A percentile compares a stretch with the other conserved stretches of the same genome.
phyloP scores from a whole-genome alignment of 2,329 filamentous ascomycete genomes.

The Huntiella omanensis region DNA sequence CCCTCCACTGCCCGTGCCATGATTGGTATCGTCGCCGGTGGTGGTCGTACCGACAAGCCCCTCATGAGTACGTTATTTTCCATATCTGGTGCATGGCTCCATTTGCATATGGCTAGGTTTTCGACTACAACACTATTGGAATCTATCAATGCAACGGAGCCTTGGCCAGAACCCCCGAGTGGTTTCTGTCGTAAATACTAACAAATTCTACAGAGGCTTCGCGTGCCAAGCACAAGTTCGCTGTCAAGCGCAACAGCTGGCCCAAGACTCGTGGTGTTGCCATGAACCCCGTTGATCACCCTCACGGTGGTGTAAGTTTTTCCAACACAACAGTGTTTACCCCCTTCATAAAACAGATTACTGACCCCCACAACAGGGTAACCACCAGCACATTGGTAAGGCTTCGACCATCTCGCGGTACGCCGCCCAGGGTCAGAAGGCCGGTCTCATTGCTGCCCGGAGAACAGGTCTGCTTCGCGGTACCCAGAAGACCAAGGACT shows the following conservation, averaged over 20 bases:
- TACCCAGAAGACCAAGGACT: slow-evolving; percentile 99
- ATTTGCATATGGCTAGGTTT: background rate
- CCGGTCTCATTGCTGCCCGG: slow-evolving; percentile 98
- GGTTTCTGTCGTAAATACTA: slow-evolving; percentile 4
- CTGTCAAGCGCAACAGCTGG: slow-evolving; percentile 99
- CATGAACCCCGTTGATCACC: slow-evolving; percentile 99
- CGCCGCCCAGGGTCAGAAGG: slow-evolving; percentile 97
- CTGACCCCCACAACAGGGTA: slow-evolving; percentile 50
- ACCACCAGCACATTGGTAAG: slow-evolving; percentile 99
- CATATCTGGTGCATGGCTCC: background rate
- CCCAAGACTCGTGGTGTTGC: slow-evolving; percentile 99
- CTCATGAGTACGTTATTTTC: slow-evolving; percentile 54
- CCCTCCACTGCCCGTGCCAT: slow-evolving; percentile 85
- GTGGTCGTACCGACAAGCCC: slow-evolving; percentile 99
- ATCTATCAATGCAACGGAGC: slow-evolving; percentile 14
- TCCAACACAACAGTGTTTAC: background rate
- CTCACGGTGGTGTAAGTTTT: slow-evolving; percentile 66
- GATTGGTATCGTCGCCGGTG: slow-evolving; percentile 98
- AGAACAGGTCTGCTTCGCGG: slow-evolving; percentile 99
- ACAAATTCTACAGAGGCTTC: slow-evolving; percentile 60
- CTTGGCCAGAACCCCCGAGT: too few species aligned
- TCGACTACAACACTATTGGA: slow-evolving; percentile 18
- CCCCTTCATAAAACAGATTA: slow-evolving; percentile 5
- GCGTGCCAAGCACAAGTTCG: slow-evolving; percentile 99
- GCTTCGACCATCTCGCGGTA: slow-evolving; percentile 98